Conservation (phyloP, 805 yeast species). For the Kluyveromyces siamensis region DNA sequence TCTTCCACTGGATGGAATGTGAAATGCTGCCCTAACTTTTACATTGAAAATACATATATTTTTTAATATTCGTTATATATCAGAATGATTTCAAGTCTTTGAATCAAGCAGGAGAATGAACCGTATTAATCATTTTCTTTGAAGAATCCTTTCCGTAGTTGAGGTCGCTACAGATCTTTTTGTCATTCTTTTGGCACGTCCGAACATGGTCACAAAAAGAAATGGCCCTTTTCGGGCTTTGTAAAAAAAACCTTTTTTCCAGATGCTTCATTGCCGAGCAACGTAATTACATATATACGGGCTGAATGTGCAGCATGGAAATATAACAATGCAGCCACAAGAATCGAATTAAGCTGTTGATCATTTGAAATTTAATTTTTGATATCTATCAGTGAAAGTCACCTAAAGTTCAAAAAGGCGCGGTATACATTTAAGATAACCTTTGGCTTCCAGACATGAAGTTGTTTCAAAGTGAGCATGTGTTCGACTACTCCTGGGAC, state of each 20-base stretch:
- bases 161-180: background rate
- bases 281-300: background rate
- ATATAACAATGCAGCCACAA: too few species aligned
- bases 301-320: too few species aligned
- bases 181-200: background rate
- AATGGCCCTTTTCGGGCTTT: background rate
- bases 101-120: too few species aligned
- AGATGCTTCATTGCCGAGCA: background rate
- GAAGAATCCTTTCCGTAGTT: too few species aligned
- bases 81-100: too few species aligned
- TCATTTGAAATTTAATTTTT: too few species aligned
- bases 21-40: too few species aligned
- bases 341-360: too few species aligned
- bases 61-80: too few species aligned
- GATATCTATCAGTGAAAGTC: background rate
- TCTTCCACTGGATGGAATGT: too few species aligned
- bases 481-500: constrained; percentile 82
- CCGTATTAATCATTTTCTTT: too few species aligned
- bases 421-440: background rate
- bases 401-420: background rate
- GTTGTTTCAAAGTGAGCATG: constrained; percentile 60
- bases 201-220: background rate
- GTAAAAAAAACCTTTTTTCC: background rate
- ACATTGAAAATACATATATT: too few species aligned
- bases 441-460: constrained; percentile 44